phyloP scores from a whole-genome alignment of 73 alveolate species.

The Stentor coeruleus region DNA sequence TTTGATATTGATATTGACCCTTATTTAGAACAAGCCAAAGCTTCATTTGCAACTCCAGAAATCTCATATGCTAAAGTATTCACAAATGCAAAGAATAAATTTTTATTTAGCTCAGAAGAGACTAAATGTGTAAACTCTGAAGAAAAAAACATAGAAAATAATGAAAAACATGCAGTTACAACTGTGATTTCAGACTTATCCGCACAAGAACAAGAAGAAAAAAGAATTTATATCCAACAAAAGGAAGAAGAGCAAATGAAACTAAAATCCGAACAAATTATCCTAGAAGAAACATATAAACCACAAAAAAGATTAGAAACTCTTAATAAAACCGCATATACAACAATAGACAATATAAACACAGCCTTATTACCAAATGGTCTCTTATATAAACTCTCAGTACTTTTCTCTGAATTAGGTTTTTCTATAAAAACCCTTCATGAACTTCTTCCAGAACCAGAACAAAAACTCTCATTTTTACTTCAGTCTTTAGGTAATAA shows the following conservation, averaged over 20 bases:
- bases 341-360: background rate
- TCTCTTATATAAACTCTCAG: background rate
- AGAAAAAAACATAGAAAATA: too few relatives aligned
- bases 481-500: background rate
- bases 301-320: background rate
- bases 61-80: background rate
- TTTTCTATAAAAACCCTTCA: background rate
- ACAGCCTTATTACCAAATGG: background rate
- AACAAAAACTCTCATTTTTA: constrained; percentile 9
- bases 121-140: background rate
- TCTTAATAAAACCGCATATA: background rate
- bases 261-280: background rate
- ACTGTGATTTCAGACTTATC: too few relatives aligned
- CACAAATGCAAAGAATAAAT: background rate
- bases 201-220: too few relatives aligned
- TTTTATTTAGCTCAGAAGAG: background rate
- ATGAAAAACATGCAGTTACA: too few relatives aligned
- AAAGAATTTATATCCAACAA: too few relatives aligned
- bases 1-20: background rate
- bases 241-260: background rate
- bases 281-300: too few relatives aligned
- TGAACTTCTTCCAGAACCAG: background rate
- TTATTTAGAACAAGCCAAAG: background rate
- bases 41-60: background rate
- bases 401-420: background rate